Conservation (phyloP, 345 rosid species). For the Hibiscus mutabilis region DNA sequence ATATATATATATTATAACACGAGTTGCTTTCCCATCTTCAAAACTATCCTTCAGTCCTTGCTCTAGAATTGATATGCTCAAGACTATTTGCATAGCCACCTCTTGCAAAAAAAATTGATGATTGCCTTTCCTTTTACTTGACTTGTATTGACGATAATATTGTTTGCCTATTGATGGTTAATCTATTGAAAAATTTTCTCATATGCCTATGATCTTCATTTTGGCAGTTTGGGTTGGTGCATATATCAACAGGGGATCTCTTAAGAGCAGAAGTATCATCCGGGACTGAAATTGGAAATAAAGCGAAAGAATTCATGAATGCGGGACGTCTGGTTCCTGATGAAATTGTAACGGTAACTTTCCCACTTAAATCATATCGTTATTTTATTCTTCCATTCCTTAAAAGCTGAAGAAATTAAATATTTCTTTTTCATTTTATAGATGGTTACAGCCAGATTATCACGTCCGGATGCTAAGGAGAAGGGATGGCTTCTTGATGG, state of each 20-base stretch:
- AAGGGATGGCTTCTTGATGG: conserved; percentile 97
- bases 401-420: neutral
- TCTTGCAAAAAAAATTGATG: no score
- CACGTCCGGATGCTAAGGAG: conserved; percentile 51
- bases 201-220: neutral
- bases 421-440: neutral
- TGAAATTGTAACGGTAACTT: conserved; percentile 53
- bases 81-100: no score
- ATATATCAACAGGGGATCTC: conserved; percentile 88
- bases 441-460: conserved; percentile 17
- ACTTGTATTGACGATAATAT: no score
- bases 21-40: no score
- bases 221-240: conserved; percentile 66
- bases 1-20: neutral
- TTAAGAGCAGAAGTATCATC: conserved; percentile 76
- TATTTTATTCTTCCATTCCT: neutral
- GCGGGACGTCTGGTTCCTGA: conserved; percentile 80
- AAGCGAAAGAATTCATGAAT: conserved; percentile 75
- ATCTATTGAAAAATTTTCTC: neutral
- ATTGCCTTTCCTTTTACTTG: no score
- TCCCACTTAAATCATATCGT: neutral
- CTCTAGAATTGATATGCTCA: no score
- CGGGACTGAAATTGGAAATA: conserved; percentile 68
- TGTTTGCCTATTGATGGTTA: neutral
- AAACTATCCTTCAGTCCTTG: no score